Percentiles rank a stretch among this genome's conserved stretches.
Conservation (phyloP, 805 yeast genomes). For the Schwanniomyces vanrijiae region DNA sequence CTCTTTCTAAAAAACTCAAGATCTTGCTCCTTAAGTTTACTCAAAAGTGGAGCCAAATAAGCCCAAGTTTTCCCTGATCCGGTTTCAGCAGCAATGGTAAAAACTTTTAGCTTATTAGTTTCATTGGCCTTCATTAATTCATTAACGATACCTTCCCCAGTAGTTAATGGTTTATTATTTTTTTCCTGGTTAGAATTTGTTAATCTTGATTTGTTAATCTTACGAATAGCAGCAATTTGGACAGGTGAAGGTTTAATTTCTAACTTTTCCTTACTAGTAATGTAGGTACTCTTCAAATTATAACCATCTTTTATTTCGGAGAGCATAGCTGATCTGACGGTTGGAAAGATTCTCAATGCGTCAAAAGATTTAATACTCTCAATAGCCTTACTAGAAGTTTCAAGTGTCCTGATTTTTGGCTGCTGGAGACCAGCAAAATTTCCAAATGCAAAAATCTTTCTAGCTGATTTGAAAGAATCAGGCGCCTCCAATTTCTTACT, state of each 20-base stretch:
- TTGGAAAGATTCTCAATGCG: slow-evolving; percentile 66
- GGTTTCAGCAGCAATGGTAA: slow-evolving; percentile 91
- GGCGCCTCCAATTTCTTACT: slow-evolving; percentile 7
- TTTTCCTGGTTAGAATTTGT: slow-evolving; percentile 25
- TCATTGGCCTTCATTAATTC: slow-evolving; percentile 31
- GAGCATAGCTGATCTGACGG: slow-evolving; percentile 60
- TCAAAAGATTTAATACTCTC: slow-evolving; percentile 60
- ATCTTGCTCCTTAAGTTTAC: slow-evolving; percentile 63
- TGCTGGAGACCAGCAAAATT: slow-evolving; percentile 47
- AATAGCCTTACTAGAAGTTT: slow-evolving; percentile 21
- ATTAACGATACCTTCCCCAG: slow-evolving; percentile 23
- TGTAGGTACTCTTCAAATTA: slow-evolving; percentile 31
- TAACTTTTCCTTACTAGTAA: slow-evolving; percentile 29
- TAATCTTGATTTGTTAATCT: slow-evolving; percentile 45
- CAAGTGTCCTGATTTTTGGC: slow-evolving; percentile 40
- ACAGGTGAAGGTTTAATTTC: slow-evolving; percentile 69
- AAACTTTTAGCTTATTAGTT: slow-evolving; percentile 48
- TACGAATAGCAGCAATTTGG: slow-evolving; percentile 72
- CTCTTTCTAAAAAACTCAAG: slow-evolving; percentile 19
- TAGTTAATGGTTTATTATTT: slow-evolving; percentile 6
- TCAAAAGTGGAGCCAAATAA: slow-evolving; percentile 73
- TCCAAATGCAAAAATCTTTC: slow-evolving; percentile 36
- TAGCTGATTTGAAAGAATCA: slow-evolving; percentile 1
- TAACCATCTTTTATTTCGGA: slow-evolving; percentile 48
- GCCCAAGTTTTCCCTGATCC: slow-evolving; percentile 98